phyloP scores from a whole-genome alignment of 805 yeast species.

The Hyphopichia homilentoma region DNA sequence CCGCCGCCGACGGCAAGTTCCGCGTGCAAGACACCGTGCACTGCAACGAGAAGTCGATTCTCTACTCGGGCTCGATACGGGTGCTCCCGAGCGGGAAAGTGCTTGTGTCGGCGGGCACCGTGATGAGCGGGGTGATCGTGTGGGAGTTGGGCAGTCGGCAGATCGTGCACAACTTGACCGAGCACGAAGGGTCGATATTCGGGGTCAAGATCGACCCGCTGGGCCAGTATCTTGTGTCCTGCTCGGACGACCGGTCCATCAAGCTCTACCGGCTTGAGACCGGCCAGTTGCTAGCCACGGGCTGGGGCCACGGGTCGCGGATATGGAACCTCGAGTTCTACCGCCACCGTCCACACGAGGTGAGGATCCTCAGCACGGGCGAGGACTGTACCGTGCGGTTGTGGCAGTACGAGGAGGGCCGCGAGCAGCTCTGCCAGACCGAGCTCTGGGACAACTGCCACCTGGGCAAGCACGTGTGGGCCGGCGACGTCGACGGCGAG shows the following conservation, averaged over 20 bases:
- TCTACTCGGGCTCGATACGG: conserved; percentile 80
- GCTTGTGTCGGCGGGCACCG: conserved; percentile 85
- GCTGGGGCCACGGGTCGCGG: conserved; percentile 97
- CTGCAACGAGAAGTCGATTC: conserved; percentile 71
- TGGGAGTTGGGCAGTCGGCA: conserved; percentile 57
- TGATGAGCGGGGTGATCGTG: conserved; percentile 77
- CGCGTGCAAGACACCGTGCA: conserved; percentile 29
- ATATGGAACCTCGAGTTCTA: conserved; percentile 79
- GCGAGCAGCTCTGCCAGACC: conserved; percentile 32
- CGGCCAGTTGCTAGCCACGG: conserved; percentile 64
- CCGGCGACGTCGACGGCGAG: conserved; percentile 52
- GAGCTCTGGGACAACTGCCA: conserved; percentile 62
- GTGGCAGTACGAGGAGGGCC: conserved; percentile 52
- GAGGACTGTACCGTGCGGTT: conserved; percentile 80
- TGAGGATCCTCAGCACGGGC: conserved; percentile 63
- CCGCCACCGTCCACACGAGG: conserved; percentile 14
- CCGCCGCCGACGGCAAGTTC: conserved; percentile 22
- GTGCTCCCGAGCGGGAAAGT: conserved; percentile 40
- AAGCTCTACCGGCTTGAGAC: conserved; percentile 62
- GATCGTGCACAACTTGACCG: conserved; percentile 53
- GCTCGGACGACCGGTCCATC: conserved; percentile 93
- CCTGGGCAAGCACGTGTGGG: conserved; percentile 86
- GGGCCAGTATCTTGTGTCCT: conserved; percentile 61
- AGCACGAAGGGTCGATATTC: conserved; percentile 92
- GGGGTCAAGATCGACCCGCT: conserved; percentile 61